Percentiles rank a stretch among this genome's conserved stretches.
These are phyloP conservation scores for Melaleuca quinquenervia DNA, from an alignment of 345 rosid genomes.

Conservation along the genomic window DNA sequence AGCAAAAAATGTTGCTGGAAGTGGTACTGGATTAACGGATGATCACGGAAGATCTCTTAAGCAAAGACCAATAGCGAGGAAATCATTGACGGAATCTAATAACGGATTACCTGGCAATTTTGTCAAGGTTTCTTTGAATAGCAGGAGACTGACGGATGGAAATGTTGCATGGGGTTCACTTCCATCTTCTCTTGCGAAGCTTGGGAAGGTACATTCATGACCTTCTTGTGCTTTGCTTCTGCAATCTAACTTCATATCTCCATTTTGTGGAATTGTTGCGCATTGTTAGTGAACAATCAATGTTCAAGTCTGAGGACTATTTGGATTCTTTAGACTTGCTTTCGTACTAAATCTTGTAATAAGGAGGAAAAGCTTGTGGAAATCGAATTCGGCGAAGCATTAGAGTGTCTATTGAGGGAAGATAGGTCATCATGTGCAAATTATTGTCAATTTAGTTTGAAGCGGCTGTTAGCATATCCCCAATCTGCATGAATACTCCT, in stretches of 20 bases:
- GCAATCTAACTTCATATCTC: background rate
- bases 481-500: background rate
- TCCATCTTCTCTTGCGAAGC: conserved; percentile 72
- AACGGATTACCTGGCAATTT: conserved; percentile 61
- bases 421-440: background rate
- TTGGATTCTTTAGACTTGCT: background rate
- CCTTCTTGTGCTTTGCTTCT: background rate
- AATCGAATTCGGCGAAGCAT: background rate
- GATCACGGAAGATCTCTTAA: conserved; percentile 44
- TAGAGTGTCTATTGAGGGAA: background rate
- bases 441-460: background rate
- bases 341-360: background rate
- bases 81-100: conserved; percentile 23
- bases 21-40: conserved; percentile 24
- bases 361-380: background rate
- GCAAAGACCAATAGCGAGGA: conserved; percentile 39
- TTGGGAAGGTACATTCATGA: conserved; percentile 62
- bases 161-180: conserved; percentile 67
- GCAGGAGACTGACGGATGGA: conserved; percentile 57
- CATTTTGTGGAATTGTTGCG: background rate
- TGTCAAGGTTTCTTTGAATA: conserved; percentile 62
- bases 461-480: background rate
- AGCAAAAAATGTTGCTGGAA: conserved; percentile 34
- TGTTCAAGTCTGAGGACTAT: background rate
- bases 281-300: background rate